Percentiles rank a stretch among this genome's conserved stretches.
These are phyloP conservation scores for Knoxia roxburghii DNA, from an alignment of 257 asterid species.

Conservation along the genomic window DNA sequence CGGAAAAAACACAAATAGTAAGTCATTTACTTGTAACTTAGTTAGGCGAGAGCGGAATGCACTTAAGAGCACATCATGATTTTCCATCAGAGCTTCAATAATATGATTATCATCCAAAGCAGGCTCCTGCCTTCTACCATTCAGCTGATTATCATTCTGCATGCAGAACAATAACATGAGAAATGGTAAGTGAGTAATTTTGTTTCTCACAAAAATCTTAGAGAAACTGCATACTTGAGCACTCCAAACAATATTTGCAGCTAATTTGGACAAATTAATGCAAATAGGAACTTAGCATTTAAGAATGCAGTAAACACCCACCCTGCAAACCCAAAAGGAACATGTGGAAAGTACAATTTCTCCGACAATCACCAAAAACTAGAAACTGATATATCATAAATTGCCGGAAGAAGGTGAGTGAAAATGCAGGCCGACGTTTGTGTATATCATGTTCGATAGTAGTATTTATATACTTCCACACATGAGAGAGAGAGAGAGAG, in stretches of 20 bases:
- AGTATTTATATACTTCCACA: not conserved
- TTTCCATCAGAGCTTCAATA: constrained; percentile 61
- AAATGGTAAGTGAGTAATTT: not conserved
- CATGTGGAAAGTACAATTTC: not conserved
- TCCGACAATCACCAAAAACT: not conserved
- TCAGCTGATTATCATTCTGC: constrained; percentile 32
- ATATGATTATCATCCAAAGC: constrained; percentile 36
- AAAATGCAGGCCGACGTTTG: too few species aligned
- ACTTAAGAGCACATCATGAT: constrained; percentile 76
- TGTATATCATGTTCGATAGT: not conserved
- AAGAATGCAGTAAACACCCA: not conserved
- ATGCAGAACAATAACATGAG: not conserved
- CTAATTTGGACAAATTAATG: not conserved
- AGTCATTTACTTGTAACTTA: constrained; percentile 71
- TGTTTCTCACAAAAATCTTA: not conserved
- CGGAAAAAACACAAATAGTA: not conserved
- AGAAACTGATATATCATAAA: not conserved
- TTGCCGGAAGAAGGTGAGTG: too few species aligned
- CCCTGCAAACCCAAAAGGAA: not conserved
- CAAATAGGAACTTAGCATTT: not conserved
- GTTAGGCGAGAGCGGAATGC: constrained; percentile 78
- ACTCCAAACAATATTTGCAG: not conserved
- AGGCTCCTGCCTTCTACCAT: constrained; percentile 33
- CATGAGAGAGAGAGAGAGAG: too few species aligned
- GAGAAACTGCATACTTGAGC: not conserved